Conservation (phyloP, 352 stramenopile genomes). For the Globisporangium spiculum region DNA sequence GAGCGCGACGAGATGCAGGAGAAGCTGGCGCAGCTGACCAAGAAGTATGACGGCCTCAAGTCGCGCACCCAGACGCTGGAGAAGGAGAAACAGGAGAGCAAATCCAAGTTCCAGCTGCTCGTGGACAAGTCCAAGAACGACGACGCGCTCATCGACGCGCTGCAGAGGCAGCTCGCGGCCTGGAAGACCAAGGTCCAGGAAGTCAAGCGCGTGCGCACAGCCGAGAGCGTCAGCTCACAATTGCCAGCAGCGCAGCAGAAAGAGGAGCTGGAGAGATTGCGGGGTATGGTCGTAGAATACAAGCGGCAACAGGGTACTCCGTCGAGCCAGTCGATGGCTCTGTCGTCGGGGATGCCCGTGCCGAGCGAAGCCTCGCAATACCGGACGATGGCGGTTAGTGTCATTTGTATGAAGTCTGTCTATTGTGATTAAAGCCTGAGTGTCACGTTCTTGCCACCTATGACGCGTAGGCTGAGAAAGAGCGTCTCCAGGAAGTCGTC, state of each 20-base stretch:
- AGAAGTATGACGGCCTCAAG: conserved; percentile 64
- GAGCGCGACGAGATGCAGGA: conserved; percentile 63
- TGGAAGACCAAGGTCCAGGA: conserved; percentile 58
- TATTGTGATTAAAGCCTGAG: not conserved
- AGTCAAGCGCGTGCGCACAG: conserved; percentile 61
- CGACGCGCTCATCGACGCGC: conserved; percentile 70
- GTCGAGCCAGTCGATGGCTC: conserved; percentile 11
- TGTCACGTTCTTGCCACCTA: not conserved
- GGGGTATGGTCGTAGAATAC: conserved; percentile 30
- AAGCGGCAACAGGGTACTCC: conserved; percentile 26
- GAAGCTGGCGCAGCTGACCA: conserved; percentile 49
- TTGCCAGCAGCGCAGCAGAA: conserved; percentile 13
- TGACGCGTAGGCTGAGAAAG: conserved; percentile 54
- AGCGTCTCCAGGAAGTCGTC: conserved; percentile 52
- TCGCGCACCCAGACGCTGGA: conserved; percentile 69
- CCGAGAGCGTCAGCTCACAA: conserved; percentile 32
- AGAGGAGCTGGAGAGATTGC: conserved; percentile 53
- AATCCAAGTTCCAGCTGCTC: conserved; percentile 62
- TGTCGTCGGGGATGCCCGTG: conserved; percentile 31
- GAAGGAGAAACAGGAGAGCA: conserved; percentile 66
- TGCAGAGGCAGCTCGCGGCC: conserved; percentile 66
- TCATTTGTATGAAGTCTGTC: not conserved
- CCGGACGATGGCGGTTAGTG: conserved; percentile 44
- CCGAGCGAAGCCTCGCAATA: conserved; percentile 51
- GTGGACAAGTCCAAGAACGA: conserved; percentile 82